Evolutionary conservation across 495 filamentous ascomycete genomes (phyloP), one percentile per base, ranked within the genome.

Genomic region (Penicillium cosmopolitanum): DNA sequence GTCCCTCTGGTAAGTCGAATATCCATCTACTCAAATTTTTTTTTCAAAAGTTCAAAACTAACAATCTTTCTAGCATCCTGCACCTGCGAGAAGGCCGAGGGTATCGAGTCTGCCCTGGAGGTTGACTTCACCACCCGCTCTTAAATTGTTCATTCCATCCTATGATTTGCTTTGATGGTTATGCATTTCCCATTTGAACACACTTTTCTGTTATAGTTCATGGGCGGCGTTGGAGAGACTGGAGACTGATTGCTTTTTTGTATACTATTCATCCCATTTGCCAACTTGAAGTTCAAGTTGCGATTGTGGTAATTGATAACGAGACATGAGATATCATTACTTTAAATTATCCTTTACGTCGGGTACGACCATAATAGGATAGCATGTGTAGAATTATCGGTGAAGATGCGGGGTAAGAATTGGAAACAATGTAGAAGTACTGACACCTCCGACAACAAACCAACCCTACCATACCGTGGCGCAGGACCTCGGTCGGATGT

Each of bases 71-170:
- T 56, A 91, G 90, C 81, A 74, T 87, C 89, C 4, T 96, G 92
- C 79, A 93, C 88, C 12, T 96, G 92, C 73, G 89, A 91, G 75
- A 92, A 89, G 65, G 88, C 85, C 8, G 68, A 79, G 38, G 82
- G 82, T 55, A 79, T 77, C 15, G 76, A 80, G 34, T 69, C 74
- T 28, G 73, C 73, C 19, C 62, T 73, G 13, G 92, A 96, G 83
- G 87, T 79, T 48, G 91, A 96, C 68, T 95, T 94, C 73, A 96
- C 91, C 38, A 89, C 87, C 59, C 66, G 64, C 35, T 58, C 66
- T 48, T 75, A 55, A 63, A 52, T 56, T 10, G 36, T 11, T 55
- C 2, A 6, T 25, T 48, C 46, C 5, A 48, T 44, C 15, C 4
- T 13, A 38, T 38, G n/a, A 3, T 8, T 44, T 40, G 11, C 36